Base-by-base conservation (phyloP, 768 basidiomycete genomes). In the Mycena venus region DNA sequence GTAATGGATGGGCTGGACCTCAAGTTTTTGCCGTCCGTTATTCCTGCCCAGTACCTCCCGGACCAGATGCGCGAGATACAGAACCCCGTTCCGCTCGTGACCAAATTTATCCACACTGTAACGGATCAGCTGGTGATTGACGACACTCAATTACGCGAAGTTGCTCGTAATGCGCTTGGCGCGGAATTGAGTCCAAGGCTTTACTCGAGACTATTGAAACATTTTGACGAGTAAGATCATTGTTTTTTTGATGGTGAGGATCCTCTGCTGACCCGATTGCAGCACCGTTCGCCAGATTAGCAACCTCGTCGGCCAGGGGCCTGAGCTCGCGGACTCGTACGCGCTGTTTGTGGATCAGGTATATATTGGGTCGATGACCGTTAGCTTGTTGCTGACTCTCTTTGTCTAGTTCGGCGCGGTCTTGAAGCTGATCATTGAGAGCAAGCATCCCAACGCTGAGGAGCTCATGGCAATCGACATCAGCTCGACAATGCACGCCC, bases 121-220 rank as follows among this genome's bases (percentile, higher is more conserved):
- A 92, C 95, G n/a, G 90, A 90, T 42, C 84, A 94, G 49, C 84
- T 97, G 55, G 85, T 94, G 21, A 84, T 87, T n/a, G 89, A 91
- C 15, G 89, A 90, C 62, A 86, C 91, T 8, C 87, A 90, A 53
- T 89, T 94, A 40, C 90, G 96, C n/a, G 94, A 98, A 77, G 87
- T 91, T 14, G 94, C 94, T 3, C 89, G 91, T 75, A 95, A 96
- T 67, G 95, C 95, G 0, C 83, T 98, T 21, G 95, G 96, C 2
- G 86, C 87, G 17, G 96, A 98, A 78, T 85, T 97, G 23, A 93
- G 91, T 73, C 91, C 93, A 31, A 87, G 89, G 56, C 84, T 95
- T 58, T 94, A 95, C 77, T 85, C 89, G 25, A 88, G 87, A 70
- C 83, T 97, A 34, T 86, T 97, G 61, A 90, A 88, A 74, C 90